phyloP scores from a whole-genome alignment of 306 rosid genomes.

The Lupinus albus region DNA sequence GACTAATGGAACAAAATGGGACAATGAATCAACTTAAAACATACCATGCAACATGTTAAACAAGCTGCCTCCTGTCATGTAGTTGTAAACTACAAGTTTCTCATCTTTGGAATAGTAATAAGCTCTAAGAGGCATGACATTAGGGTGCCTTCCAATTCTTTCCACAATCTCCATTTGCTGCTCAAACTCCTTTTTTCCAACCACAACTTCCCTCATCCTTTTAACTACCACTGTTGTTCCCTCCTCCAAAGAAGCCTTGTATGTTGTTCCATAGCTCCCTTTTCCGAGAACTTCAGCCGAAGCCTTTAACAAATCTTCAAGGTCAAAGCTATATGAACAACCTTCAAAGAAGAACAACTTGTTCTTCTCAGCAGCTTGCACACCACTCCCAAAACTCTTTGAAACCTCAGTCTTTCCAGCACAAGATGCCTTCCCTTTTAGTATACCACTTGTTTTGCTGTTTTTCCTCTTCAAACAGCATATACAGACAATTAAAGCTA shows the following conservation, averaged over 20 bases:
- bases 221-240: slow-evolving; percentile 68
- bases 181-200: slow-evolving; percentile 68
- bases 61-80: slow-evolving; percentile 66
- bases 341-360: slow-evolving; percentile 73
- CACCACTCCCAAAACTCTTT: slow-evolving; percentile 68
- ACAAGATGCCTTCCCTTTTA: slow-evolving; percentile 52
- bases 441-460: slow-evolving; percentile 35
- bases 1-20: slow-evolving; percentile 1
- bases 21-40: slow-evolving; percentile 25
- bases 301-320: slow-evolving; percentile 73
- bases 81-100: slow-evolving; percentile 66
- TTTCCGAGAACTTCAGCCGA: slow-evolving; percentile 85
- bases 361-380: slow-evolving; percentile 52
- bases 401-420: slow-evolving; percentile 57
- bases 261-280: slow-evolving; percentile 73
- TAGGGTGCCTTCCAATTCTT: slow-evolving; percentile 56
- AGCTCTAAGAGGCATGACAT: slow-evolving; percentile 62
- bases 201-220: slow-evolving; percentile 60
- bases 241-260: slow-evolving; percentile 69
- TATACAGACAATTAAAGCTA: slow-evolving; percentile 40
- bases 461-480: slow-evolving; percentile 46
- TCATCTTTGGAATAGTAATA: slow-evolving; percentile 76
- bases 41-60: slow-evolving; percentile 67
- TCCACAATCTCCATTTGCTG: slow-evolving; percentile 68
- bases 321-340: slow-evolving; percentile 57